phyloP scores from a whole-genome alignment of 768 basidiomycete species.

The Podaxis sp. region DNA sequence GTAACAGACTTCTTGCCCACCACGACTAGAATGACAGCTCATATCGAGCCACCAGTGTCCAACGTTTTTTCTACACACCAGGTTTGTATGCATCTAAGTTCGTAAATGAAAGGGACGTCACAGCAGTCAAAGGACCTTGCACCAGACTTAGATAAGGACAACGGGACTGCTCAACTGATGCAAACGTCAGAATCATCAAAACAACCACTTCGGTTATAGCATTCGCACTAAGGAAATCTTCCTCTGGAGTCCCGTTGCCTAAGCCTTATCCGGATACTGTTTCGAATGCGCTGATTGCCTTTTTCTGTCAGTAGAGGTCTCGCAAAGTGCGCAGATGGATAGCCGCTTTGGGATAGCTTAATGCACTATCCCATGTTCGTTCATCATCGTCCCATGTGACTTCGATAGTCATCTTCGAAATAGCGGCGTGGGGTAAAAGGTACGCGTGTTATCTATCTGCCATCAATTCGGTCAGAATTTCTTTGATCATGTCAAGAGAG shows the following conservation, averaged over 20 bases:
- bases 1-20: too few relatives aligned
- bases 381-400: neutral
- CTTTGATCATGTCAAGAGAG: too few relatives aligned
- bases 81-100: too few relatives aligned
- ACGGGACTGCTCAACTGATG: neutral
- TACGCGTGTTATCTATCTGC: neutral
- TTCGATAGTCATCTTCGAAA: neutral
- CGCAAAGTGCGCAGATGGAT: neutral
- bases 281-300: neutral
- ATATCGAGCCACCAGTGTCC: too few relatives aligned
- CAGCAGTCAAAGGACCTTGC: too few relatives aligned
- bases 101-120: too few relatives aligned
- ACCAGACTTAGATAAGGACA: too few relatives aligned
- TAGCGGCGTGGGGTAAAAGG: neutral
- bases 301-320: neutral
- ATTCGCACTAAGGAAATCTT: neutral
- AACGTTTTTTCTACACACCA: too few relatives aligned
- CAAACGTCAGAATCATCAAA: neutral
- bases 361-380: neutral
- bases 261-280: neutral
- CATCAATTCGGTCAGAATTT: neutral
- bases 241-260: neutral
- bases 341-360: neutral
- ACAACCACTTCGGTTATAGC: neutral
- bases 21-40: too few relatives aligned